phyloP scores from a whole-genome alignment of 306 rosid species.

The Notholithocarpus densiflorus region DNA sequence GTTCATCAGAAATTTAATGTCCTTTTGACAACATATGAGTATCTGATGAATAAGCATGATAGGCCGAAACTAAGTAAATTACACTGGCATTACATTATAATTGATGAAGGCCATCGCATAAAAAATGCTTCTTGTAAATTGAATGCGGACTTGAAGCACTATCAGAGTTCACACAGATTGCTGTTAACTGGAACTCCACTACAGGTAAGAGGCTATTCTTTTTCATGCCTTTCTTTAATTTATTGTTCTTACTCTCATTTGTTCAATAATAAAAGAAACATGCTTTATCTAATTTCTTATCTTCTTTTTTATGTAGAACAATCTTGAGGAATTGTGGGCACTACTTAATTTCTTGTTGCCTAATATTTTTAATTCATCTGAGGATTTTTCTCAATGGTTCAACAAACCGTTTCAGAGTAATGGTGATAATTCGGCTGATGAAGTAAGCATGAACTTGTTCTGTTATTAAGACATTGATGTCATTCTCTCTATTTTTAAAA shows the following conservation, averaged over 20 bases:
- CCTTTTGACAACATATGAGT: constrained; percentile 93
- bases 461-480: constrained; percentile 18
- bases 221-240: constrained; percentile 5
- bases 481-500: background rate
- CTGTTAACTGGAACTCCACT: constrained; percentile 97
- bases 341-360: constrained; percentile 96
- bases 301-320: constrained; percentile 62
- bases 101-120: constrained; percentile 99
- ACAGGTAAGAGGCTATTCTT: constrained; percentile 59
- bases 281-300: constrained; percentile 17
- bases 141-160: constrained; percentile 89
- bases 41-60: constrained; percentile 99
- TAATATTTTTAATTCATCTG: constrained; percentile 92
- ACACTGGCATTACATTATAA: constrained; percentile 95
- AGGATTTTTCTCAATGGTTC: constrained; percentile 99
- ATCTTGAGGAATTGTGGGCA: constrained; percentile 98
- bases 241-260: background rate
- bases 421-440: constrained; percentile 88
- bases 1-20: constrained; percentile 95
- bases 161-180: constrained; percentile 96
- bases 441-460: constrained; percentile 48
- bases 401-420: constrained; percentile 94
- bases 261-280: constrained; percentile 1
- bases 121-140: constrained; percentile 99
- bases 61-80: constrained; percentile 96